Conservation (phyloP, 2,329 filamentous ascomycete genomes). For the Alternaria conjuncta region DNA sequence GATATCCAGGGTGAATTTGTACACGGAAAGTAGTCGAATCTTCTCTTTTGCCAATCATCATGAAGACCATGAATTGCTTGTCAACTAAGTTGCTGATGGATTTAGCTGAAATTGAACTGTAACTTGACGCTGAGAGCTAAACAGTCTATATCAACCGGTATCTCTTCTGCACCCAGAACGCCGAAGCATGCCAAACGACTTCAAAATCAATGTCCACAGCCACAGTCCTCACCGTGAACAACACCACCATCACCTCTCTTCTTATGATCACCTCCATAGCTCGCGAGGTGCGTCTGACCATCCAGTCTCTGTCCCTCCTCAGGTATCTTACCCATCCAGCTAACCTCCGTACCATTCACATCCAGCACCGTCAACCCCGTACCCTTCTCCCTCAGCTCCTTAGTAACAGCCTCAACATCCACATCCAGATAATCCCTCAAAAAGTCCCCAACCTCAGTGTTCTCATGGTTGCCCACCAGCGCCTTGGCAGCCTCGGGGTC, state of each 20-base stretch:
- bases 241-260: conserved; percentile 38
- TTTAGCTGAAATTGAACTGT: not conserved
- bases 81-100: not conserved
- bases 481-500: conserved; percentile 66
- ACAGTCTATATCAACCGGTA: not conserved
- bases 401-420: conserved; percentile 78
- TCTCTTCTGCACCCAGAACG: not conserved
- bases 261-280: conserved; percentile 45
- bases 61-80: not conserved
- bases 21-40: not conserved
- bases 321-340: conserved; percentile 54
- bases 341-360: conserved; percentile 36
- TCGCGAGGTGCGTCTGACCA: conserved; percentile 54
- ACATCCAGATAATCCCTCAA: conserved; percentile 79
- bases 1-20: not conserved
- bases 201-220: conserved; percentile 35
- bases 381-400: conserved; percentile 70
- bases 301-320: conserved; percentile 52
- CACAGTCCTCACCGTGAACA: conserved; percentile 37
- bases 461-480: conserved; percentile 88
- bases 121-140: not conserved
- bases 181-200: not conserved
- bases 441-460: conserved; percentile 88
- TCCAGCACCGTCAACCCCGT: conserved; percentile 36
- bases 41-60: not conserved